Evolutionary conservation across 345 rosid species (phyloP), one percentile per base, ranked within the genome.

Genomic region (Eucalyptus curtisii): DNA sequence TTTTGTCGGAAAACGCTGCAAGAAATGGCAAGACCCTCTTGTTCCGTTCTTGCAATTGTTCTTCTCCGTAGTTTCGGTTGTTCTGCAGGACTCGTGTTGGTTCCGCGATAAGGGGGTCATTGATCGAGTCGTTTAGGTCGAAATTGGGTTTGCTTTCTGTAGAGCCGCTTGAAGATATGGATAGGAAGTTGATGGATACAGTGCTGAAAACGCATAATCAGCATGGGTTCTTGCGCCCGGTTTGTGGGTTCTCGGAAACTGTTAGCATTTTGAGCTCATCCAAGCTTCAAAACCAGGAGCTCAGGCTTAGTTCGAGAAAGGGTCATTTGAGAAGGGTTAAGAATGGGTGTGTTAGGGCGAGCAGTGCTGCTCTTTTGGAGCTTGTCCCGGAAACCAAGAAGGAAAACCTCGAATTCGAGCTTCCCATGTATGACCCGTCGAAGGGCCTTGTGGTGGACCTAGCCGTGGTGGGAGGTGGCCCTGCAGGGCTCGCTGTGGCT

Each of bases 401-500:
- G 93, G 99, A 97, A 90, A 96, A 88, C 91, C 98, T 97, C 59
- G 98, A 96, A 4, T 93, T 95, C 86, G 99, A 96, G 89, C 98
- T 96, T 88, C 99, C 99, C 59, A n/a, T 95, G 88, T 95, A 92
- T 90, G 95, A 97, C 90, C 91, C 96, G 9, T 91, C 95, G 14
- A 94, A 93, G 91, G 95, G 93, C 22, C 89, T 87, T 79, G 92
- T 92, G 30, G 96, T 96, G 85, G 99, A 98, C 90, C 92, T 98
- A 57, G 99, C 99, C 4, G 97, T 98, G 42, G 99, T 98, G 7
- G 99, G 99, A 31, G 99, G 99, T 2, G 99, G 99, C 13, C 99
- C 99, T 19, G 99, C 99, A 3, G 99, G 99, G 89, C 95, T 97
- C 27, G 99, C 99, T 8, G 99, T 97, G 87, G 99, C 99, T 16